phyloP scores from a whole-genome alignment of 2,329 filamentous ascomycete species.

The Aureobasidium sp. region DNA sequence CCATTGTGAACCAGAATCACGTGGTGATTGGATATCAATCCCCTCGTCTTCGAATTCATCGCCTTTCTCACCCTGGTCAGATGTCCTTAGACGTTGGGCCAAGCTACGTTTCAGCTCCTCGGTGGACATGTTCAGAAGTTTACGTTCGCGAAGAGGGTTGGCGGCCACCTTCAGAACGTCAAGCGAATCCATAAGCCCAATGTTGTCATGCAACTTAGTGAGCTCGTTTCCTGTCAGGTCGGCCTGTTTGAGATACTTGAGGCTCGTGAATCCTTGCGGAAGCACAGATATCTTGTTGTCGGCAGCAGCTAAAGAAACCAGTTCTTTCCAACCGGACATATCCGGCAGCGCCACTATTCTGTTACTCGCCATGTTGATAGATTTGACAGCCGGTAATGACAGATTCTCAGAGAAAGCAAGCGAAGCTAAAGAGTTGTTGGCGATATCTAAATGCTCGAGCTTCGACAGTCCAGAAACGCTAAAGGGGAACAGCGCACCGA shows the following conservation, averaged over 20 bases:
- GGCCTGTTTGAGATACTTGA: constrained; percentile 64
- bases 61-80: constrained; percentile 34
- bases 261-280: constrained; percentile 65
- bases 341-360: constrained; percentile 66
- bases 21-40: constrained; percentile 19
- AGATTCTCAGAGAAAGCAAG: constrained; percentile 46
- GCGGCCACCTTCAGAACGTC: constrained; percentile 69
- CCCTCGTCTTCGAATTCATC: constrained; percentile 20
- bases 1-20: constrained; percentile 21
- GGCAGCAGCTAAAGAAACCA: constrained; percentile 68
- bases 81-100: constrained; percentile 53
- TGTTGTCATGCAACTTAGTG: constrained; percentile 63
- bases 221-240: constrained; percentile 86
- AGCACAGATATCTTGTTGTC: constrained; percentile 73
- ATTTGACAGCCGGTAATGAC: constrained; percentile 64
- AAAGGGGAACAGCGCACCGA: constrained; percentile 62
- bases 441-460: constrained; percentile 70
- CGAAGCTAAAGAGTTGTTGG: constrained; percentile 62
- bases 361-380: constrained; percentile 74
- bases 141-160: constrained; percentile 87
- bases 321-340: constrained; percentile 63
- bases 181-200: constrained; percentile 73
- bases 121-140: constrained; percentile 71
- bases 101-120: constrained; percentile 75
- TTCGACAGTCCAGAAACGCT: constrained; percentile 44